Evolutionary conservation across 768 basidiomycete genomes (phyloP).

Genomic region (Bullera alba): DNA sequence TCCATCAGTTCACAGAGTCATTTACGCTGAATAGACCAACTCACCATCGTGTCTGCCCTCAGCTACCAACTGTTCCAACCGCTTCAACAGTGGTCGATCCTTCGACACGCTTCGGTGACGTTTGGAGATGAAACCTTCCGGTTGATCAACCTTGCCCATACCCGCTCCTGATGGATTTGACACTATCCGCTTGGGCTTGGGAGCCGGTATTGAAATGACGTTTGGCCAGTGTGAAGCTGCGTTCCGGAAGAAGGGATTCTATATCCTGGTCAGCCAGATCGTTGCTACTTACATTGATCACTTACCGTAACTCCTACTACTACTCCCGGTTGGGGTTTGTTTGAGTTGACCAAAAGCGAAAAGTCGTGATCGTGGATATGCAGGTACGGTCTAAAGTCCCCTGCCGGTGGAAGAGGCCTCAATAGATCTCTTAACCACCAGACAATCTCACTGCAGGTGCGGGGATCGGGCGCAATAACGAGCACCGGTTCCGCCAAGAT

Average conservation of each 20-base stretch:
- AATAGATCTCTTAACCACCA: constrained; percentile 88
- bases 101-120: constrained; percentile 81
- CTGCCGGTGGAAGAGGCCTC: constrained; percentile 74
- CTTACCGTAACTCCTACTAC: constrained; percentile 44
- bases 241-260: constrained; percentile 47
- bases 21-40: constrained; percentile 3
- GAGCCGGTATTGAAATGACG: constrained; percentile 37
- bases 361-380: constrained; percentile 94
- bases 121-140: constrained; percentile 41
- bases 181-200: constrained; percentile 8
- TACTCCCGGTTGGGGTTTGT: constrained; percentile 47
- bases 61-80: constrained; percentile 53
- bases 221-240: constrained; percentile 47
- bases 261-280: constrained; percentile 6
- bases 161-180: constrained; percentile 4
- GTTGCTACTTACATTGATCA: background rate
- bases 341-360: constrained; percentile 64
- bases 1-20: constrained; percentile 8
- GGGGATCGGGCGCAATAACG: constrained; percentile 69
- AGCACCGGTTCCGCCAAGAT: constrained; percentile 84
- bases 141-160: constrained; percentile 21
- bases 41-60: constrained; percentile 44
- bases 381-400: constrained; percentile 87
- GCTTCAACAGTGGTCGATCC: constrained; percentile 66
- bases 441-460: constrained; percentile 70